Evolutionary conservation across 192 early-diverging fungal species (phyloP), one percentile per base, ranked within the genome.

Genomic region (Podila epigama): DNA sequence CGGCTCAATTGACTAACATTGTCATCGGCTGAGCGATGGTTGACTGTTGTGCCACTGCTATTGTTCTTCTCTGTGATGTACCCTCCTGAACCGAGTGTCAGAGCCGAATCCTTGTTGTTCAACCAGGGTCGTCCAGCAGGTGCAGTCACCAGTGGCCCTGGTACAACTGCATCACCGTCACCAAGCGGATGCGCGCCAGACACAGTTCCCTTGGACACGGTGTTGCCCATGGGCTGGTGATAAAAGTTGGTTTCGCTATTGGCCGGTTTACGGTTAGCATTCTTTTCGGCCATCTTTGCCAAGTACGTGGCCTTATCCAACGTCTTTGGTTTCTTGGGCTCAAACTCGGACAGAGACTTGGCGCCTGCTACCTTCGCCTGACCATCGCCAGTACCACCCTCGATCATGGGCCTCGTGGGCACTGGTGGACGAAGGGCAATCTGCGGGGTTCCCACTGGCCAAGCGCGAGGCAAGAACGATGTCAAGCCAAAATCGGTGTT

Each of bases 301-400:
- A 64, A 66, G 35, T 77, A 77, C 10, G 73, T 77, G 9, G 66
- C 73, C 34, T 77, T 77, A 66, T 77, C 73, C 73, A 77, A 68
- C 3, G 64, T 67, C 50, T 77, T 77, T 4, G 73, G 73, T 10
- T 40, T 68, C 66, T 77, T 77, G 53, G 73, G 73, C 55, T 77
- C 73, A 62, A 77, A 77, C 55, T 77, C 73, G 4, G 73, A 77
- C 1, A 77, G 57, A 5, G 73, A 68, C 61, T 77, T 77, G 60
- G 66, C 56, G 16, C 55, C 61, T 48, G 55, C 59, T 3, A 63
- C 55, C 0, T 32, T 58, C 1, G 58, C 51, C 5, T 60, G n/a
- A n/a, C n/a, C n/a, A n/a, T 25, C 44, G n/a, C 44, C 70, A 4
- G 51, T 31, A 37, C 48, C 35, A 4, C 66, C 66, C 11, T 63